phyloP scores from a whole-genome alignment of 2,329 filamentous ascomycete species.

The Xylariales sp. region DNA sequence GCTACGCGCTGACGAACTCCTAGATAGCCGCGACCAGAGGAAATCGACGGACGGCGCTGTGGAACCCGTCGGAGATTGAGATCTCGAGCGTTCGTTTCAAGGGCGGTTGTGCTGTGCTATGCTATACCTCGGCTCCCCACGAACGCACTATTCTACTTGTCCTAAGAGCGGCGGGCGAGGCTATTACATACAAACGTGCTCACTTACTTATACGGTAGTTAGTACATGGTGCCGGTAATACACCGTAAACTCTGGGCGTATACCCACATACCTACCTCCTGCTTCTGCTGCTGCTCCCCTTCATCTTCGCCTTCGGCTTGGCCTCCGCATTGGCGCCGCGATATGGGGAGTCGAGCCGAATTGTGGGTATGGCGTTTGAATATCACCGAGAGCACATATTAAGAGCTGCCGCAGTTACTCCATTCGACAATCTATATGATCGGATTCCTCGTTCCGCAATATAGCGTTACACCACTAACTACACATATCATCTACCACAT shows the following conservation, averaged over 20 bases:
- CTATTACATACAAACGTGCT: neutral
- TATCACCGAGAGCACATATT: slow-evolving; percentile 3
- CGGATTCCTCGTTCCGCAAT: slow-evolving; percentile 11
- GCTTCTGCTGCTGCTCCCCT: too few relatives aligned
- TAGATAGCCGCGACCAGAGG: neutral
- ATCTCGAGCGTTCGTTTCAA: neutral
- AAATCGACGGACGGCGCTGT: neutral
- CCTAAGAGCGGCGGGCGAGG: neutral
- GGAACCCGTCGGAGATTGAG: slow-evolving; percentile 22
- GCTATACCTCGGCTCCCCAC: neutral
- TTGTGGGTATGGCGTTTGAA: neutral
- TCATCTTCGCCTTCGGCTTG: too few relatives aligned
- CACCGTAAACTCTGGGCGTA: neutral
- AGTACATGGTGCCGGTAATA: too few relatives aligned
- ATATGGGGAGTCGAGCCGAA: neutral
- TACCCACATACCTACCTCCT: neutral
- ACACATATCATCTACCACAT: too few relatives aligned
- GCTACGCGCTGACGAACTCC: neutral
- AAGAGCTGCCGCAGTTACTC: neutral
- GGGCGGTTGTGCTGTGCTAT: neutral
- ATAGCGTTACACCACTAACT: neutral
- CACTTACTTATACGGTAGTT: too few relatives aligned
- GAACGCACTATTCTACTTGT: neutral
- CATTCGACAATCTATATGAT: neutral
- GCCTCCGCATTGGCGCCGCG: neutral